A percentile compares a stretch with the other conserved stretches of the same genome.
phyloP scores from a whole-genome alignment of 495 filamentous ascomycete genomes.

The Evernia prunastri region DNA sequence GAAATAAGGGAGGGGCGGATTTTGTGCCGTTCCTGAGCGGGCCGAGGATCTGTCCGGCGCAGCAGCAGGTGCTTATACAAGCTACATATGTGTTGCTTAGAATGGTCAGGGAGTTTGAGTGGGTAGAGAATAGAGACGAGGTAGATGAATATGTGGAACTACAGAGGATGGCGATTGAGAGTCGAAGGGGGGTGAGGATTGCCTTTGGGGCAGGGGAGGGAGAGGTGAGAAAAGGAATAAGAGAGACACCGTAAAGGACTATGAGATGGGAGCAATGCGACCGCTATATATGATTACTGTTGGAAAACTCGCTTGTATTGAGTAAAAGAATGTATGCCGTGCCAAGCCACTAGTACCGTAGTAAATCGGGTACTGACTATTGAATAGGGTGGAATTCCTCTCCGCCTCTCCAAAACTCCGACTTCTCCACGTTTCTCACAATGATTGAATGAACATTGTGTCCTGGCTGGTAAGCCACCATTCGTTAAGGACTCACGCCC shows the following conservation, averaged over 20 bases:
- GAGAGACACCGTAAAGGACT: neutral
- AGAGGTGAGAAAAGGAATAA: neutral
- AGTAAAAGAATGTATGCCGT: no score
- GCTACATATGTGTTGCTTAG: slow-evolving; percentile 48
- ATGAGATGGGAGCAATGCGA: neutral
- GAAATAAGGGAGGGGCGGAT: slow-evolving; percentile 41
- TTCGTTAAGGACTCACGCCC: neutral
- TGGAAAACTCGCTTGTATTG: no score
- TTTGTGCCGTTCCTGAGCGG: slow-evolving; percentile 56
- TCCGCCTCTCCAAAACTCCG: no score
- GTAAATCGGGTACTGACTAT: no score
- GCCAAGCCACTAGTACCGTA: no score
- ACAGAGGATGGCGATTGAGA: slow-evolving; percentile 3
- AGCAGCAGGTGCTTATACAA: slow-evolving; percentile 57
- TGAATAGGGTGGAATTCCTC: no score
- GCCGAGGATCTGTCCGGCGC: slow-evolving; percentile 44
- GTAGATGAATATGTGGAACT: slow-evolving; percentile 4
- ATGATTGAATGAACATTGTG: neutral
- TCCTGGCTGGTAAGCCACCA: neutral
- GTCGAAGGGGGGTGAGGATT: slow-evolving; percentile 6
- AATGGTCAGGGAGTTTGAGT: slow-evolving; percentile 36
- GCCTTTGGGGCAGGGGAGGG: slow-evolving; percentile 19
- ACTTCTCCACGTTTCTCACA: neutral
- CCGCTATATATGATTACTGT: neutral
- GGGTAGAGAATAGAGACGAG: slow-evolving; percentile 27